These are phyloP conservation scores for Microdochium bolleyi DNA, from an alignment of 2,329 filamentous ascomycete species.

Conservation along the genomic window DNA sequence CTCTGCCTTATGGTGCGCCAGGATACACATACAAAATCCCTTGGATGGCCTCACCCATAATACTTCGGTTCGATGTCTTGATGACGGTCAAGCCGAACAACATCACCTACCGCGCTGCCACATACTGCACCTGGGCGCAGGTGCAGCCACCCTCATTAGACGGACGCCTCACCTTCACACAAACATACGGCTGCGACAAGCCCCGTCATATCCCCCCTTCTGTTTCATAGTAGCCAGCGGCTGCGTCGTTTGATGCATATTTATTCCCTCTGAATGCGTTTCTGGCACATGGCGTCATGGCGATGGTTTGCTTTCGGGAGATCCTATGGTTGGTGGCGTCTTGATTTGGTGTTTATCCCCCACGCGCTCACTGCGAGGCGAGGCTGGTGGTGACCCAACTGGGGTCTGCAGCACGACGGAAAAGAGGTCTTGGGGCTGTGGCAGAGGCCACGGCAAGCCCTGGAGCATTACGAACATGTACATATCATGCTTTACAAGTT, in stretches of 20 bases:
- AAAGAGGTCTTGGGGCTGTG: neutral
- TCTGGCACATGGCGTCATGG: neutral
- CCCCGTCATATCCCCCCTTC: neutral
- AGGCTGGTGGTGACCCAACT: neutral
- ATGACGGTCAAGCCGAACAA: neutral
- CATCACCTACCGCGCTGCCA: neutral
- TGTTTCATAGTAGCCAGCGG: conserved; percentile 1
- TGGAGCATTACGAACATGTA: neutral
- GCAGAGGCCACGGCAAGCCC: neutral
- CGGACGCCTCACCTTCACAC: neutral
- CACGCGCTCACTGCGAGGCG: neutral
- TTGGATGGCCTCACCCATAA: neutral
- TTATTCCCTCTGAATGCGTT: conserved; percentile 1
- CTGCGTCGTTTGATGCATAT: conserved; percentile 1
- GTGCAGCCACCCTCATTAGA: neutral
- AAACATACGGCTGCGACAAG: neutral
- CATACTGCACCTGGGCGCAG: neutral
- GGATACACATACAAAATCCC: neutral
- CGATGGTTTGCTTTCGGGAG: neutral
- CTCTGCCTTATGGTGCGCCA: neutral
- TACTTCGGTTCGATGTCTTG: neutral
- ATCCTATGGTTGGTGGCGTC: neutral
- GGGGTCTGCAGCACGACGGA: neutral
- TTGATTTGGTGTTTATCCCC: neutral
- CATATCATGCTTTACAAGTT: neutral